phyloP scores from a whole-genome alignment of 176 grass and related monocot species.

The Lolium multiflorum region DNA sequence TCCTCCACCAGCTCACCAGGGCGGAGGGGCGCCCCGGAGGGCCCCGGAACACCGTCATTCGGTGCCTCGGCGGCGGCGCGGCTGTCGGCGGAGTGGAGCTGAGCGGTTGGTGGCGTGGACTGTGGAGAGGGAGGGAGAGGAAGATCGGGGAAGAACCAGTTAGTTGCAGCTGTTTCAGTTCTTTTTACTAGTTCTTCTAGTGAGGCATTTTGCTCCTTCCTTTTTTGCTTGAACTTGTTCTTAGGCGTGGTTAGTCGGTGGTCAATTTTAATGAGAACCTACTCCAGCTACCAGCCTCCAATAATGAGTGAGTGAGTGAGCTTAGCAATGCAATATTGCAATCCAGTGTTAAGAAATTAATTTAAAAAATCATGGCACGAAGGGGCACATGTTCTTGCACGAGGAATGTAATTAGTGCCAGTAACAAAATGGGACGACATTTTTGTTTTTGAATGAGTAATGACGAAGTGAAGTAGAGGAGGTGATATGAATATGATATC shows the following conservation, averaged over 20 bases:
- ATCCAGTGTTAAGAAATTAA: not conserved
- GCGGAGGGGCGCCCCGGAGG: slow-evolving; percentile 36
- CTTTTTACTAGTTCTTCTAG: not conserved
- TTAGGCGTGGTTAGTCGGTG: not conserved
- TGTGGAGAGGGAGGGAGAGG: not conserved
- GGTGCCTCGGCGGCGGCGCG: slow-evolving; percentile 24
- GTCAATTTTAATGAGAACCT: not conserved
- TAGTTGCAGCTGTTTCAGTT: not conserved
- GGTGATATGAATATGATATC: not conserved
- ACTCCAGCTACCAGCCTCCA: not conserved
- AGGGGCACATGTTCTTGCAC: not conserved
- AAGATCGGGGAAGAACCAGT: not conserved
- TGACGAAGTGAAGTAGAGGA: not conserved
- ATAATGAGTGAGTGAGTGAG: not conserved
- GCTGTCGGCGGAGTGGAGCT: slow-evolving; percentile 37
- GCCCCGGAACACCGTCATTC: slow-evolving; percentile 69
- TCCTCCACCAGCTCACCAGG: slow-evolving; percentile 57
- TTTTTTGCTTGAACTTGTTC: not conserved
- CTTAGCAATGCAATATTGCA: not conserved
- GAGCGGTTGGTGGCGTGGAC: slow-evolving; percentile 52
- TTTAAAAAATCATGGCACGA: not conserved
- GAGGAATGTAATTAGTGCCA: not conserved
- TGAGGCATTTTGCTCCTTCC: not conserved
- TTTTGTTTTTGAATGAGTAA: not conserved
- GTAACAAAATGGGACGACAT: not conserved